These are phyloP conservation scores for Aschersonia sp. DNA, from an alignment of 2,329 filamentous ascomycete genomes.

Conservation along the genomic window DNA sequence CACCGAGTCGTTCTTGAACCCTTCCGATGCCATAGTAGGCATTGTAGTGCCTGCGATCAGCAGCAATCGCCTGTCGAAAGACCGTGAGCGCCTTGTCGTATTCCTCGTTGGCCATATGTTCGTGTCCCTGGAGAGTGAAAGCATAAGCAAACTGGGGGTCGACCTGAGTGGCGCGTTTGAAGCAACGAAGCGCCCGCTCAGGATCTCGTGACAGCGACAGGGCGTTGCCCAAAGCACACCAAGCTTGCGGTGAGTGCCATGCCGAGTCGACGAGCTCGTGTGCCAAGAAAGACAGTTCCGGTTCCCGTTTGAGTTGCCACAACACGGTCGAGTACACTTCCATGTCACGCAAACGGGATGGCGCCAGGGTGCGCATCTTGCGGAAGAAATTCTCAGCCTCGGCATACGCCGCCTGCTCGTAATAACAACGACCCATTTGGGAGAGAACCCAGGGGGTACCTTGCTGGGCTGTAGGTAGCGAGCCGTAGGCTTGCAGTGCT, in stretches of 20 bases:
- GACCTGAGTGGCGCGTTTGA: constrained; percentile 85
- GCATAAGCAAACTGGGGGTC: constrained; percentile 88
- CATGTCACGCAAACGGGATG: constrained; percentile 83
- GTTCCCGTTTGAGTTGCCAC: constrained; percentile 93
- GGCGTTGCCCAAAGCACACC: constrained; percentile 90
- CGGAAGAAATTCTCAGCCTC: constrained; percentile 82
- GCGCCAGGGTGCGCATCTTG: constrained; percentile 63
- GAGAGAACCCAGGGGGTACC: constrained; percentile 90
- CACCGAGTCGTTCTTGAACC: constrained; percentile 82
- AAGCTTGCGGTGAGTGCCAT: constrained; percentile 83
- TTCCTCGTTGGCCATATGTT: constrained; percentile 91
- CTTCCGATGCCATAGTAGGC: constrained; percentile 86
- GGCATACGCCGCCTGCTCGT: constrained; percentile 74
- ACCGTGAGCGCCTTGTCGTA: constrained; percentile 86
- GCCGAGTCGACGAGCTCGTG: constrained; percentile 80
- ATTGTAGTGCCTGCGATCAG: constrained; percentile 86
- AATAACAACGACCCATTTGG: constrained; percentile 80
- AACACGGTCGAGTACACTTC: constrained; percentile 96
- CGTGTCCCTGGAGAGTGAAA: constrained; percentile 89
- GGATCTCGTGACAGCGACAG: constrained; percentile 88
- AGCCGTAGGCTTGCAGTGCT: constrained; percentile 59
- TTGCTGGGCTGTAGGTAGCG: constrained; percentile 59
- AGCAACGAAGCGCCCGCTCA: constrained; percentile 86
- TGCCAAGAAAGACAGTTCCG: constrained; percentile 80
- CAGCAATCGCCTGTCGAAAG: constrained; percentile 74